phyloP scores from a whole-genome alignment of 2,329 filamentous ascomycete genomes.

The Fusarium tjaetaba region DNA sequence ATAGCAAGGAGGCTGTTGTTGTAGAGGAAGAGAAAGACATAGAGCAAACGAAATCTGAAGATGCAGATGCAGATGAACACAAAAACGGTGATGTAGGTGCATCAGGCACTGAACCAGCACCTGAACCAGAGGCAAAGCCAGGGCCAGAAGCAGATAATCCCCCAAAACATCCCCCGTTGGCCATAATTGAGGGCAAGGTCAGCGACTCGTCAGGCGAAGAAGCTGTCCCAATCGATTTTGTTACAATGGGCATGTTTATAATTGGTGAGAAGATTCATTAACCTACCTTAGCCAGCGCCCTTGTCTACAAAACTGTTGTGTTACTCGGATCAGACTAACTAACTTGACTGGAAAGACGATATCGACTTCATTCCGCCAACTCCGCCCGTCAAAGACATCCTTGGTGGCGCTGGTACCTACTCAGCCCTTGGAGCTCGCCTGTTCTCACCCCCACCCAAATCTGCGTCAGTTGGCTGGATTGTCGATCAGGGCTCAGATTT shows the following conservation, averaged over 20 bases:
- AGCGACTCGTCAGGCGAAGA: neutral
- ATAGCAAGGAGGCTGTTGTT: neutral
- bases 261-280: slow-evolving; percentile 62
- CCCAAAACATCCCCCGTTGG: slow-evolving; percentile 1
- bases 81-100: neutral
- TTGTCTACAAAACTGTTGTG: neutral
- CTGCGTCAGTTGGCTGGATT: slow-evolving; percentile 84
- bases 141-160: neutral
- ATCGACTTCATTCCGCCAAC: slow-evolving; percentile 83
- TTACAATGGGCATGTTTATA: slow-evolving; percentile 78
- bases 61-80: neutral
- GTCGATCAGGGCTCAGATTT: slow-evolving; percentile 92
- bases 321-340: slow-evolving; percentile 13
- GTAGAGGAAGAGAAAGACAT: neutral
- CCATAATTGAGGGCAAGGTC: neutral
- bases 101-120: neutral
- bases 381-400: slow-evolving; percentile 75
- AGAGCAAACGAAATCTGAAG: slow-evolving; percentile 5
- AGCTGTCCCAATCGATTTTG: slow-evolving; percentile 63
- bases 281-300: neutral
- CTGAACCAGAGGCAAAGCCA: neutral
- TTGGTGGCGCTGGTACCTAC: slow-evolving; percentile 91
- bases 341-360: slow-evolving; percentile 72
- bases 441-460: slow-evolving; percentile 76
- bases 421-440: slow-evolving; percentile 88